phyloP scores from a whole-genome alignment of 257 asterid genomes.

The Knoxia roxburghii region DNA sequence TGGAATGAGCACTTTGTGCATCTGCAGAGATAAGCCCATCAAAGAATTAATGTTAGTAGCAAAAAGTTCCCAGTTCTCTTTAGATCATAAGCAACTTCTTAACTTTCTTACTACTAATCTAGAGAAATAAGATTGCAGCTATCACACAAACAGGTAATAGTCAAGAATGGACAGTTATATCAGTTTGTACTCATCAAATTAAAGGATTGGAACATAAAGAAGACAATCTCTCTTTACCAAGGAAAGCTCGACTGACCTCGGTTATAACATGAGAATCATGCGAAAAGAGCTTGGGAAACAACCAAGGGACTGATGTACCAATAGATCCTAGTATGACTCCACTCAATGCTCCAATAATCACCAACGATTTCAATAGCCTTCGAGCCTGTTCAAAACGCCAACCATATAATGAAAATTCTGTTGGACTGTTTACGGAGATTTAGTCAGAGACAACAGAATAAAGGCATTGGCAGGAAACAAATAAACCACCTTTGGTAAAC shows the following conservation, averaged over 20 bases:
- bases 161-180: background rate
- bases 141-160: background rate
- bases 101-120: background rate
- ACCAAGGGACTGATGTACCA: constrained; percentile 80
- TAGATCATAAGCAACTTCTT: background rate
- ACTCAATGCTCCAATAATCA: constrained; percentile 63
- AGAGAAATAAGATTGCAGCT: background rate
- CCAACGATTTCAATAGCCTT: constrained; percentile 64
- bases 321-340: constrained; percentile 66
- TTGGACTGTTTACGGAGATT: background rate
- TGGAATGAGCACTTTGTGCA: constrained; percentile 88
- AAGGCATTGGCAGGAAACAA: constrained; percentile 7
- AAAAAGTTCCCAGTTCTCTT: background rate
- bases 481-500: constrained; percentile 57
- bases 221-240: background rate
- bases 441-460: background rate
- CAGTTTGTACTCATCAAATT: background rate
- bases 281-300: constrained; percentile 76
- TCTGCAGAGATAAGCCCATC: constrained; percentile 40
- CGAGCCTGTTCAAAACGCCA: constrained; percentile 54
- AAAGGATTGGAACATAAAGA: background rate
- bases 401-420: background rate
- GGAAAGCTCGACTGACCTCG: constrained; percentile 52
- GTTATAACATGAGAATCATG: constrained; percentile 63
- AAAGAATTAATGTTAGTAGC: background rate